phyloP scores from a whole-genome alignment of 2,329 filamentous ascomycete species.

The Bipolaris victoriae region DNA sequence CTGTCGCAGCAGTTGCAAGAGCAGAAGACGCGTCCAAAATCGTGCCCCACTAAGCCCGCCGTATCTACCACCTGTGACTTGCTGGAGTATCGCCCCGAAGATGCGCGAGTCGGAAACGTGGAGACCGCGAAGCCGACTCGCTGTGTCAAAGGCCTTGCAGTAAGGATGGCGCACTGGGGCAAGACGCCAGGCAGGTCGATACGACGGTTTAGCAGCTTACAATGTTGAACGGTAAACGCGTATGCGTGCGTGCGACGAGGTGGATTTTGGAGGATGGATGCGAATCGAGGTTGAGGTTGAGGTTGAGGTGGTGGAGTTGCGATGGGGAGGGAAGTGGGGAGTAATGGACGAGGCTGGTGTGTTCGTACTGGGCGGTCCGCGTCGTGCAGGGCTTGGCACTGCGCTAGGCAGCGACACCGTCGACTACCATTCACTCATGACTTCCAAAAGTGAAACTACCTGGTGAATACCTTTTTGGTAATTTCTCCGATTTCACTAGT shows the following conservation, averaged over 20 bases:
- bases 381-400: too few relatives aligned
- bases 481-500: too few relatives aligned
- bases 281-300: neutral
- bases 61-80: constrained; percentile 4
- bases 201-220: constrained; percentile 7
- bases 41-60: constrained; percentile 11
- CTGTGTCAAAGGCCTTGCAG: constrained; percentile 7
- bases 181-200: constrained; percentile 5
- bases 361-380: neutral
- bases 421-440: too few relatives aligned
- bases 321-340: neutral
- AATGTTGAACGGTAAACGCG: neutral
- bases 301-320: neutral
- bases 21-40: neutral
- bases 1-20: neutral
- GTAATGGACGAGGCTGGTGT: constrained; percentile 1
- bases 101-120: constrained; percentile 9
- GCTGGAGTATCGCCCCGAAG: constrained; percentile 14
- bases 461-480: too few relatives aligned
- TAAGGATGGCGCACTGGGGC: constrained; percentile 13
- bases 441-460: too few relatives aligned
- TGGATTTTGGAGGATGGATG: neutral
- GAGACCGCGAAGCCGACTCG: constrained; percentile 1
- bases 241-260: neutral
- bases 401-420: too few relatives aligned